These are phyloP conservation scores for Strobilomyces confusus DNA, from an alignment of 768 basidiomycete species.

Conservation along the genomic window DNA sequence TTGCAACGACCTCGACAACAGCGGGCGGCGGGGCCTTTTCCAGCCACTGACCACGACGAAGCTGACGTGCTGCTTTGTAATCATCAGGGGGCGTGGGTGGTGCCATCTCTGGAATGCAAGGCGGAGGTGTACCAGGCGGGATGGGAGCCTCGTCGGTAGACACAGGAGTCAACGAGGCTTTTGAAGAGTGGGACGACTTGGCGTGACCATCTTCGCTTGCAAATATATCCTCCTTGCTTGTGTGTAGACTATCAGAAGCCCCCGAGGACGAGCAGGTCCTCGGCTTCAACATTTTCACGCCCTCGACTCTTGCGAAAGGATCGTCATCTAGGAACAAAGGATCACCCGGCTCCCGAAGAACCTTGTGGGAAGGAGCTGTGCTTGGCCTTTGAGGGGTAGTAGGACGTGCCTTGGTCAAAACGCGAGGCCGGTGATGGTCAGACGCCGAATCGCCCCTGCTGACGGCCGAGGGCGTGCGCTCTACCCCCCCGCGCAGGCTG, in stretches of 20 bases:
- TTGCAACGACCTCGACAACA: constrained; percentile 31
- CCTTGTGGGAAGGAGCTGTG: constrained; percentile 9
- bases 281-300: constrained; percentile 44
- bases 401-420: constrained; percentile 32
- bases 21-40: constrained; percentile 37
- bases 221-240: not conserved
- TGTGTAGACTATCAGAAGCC: not conserved
- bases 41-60: constrained; percentile 38
- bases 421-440: constrained; percentile 21
- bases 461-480: constrained; percentile 8
- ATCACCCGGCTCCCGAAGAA: constrained; percentile 11
- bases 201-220: constrained; percentile 9
- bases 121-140: not conserved
- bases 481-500: constrained; percentile 6
- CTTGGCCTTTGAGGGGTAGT: constrained; percentile 29
- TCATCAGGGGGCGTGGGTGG: constrained; percentile 31
- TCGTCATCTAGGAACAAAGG: constrained; percentile 30
- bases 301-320: constrained; percentile 52
- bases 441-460: constrained; percentile 8
- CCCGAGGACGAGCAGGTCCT: constrained; percentile 2
- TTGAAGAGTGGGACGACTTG: not conserved
- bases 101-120: not conserved
- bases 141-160: not conserved
- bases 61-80: constrained; percentile 38
- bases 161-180: not conserved